A percentile compares a stretch with the other conserved stretches of the same genome.
These are phyloP conservation scores for Colletotrichum tabaci DNA, from an alignment of 2,329 filamentous ascomycete species.

Conservation along the genomic window DNA sequence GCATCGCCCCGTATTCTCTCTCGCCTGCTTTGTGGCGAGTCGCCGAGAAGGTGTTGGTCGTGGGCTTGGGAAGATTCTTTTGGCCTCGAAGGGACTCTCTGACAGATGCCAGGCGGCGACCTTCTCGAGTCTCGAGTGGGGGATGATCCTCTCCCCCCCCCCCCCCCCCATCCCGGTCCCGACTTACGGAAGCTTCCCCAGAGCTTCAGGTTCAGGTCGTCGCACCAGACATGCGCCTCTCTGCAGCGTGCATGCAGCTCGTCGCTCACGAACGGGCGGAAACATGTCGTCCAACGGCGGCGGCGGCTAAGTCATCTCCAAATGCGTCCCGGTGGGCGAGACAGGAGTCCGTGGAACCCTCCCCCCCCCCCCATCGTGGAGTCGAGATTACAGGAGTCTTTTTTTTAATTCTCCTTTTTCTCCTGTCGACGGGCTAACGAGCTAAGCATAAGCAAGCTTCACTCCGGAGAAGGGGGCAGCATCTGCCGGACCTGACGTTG, in stretches of 20 bases:
- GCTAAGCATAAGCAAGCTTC: neutral
- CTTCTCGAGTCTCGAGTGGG: neutral
- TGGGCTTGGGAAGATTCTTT: too few species aligned
- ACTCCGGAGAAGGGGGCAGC: neutral
- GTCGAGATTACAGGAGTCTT: conserved; percentile 1
- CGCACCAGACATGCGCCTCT: conserved; percentile 28
- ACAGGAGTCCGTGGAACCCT: neutral
- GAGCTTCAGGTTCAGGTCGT: conserved; percentile 30
- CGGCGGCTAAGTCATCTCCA: too few species aligned
- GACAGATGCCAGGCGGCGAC: too few species aligned
- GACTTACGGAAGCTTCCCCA: neutral
- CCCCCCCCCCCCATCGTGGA: neutral
- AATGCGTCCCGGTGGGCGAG: neutral
- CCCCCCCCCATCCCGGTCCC: neutral
- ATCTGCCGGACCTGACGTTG: neutral
- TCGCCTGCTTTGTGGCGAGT: too few species aligned
- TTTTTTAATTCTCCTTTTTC: neutral
- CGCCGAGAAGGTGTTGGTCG: too few species aligned
- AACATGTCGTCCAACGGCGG: conserved; percentile 5
- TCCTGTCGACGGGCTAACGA: too few species aligned
- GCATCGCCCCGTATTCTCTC: too few species aligned
- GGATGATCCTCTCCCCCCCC: neutral
- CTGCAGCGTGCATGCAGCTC: conserved; percentile 18
- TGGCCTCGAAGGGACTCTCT: neutral
- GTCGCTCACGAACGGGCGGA: conserved; percentile 4